Base-by-base conservation (phyloP, 371 early-diverging fungal species). In the Parasitella parasitica region DNA sequence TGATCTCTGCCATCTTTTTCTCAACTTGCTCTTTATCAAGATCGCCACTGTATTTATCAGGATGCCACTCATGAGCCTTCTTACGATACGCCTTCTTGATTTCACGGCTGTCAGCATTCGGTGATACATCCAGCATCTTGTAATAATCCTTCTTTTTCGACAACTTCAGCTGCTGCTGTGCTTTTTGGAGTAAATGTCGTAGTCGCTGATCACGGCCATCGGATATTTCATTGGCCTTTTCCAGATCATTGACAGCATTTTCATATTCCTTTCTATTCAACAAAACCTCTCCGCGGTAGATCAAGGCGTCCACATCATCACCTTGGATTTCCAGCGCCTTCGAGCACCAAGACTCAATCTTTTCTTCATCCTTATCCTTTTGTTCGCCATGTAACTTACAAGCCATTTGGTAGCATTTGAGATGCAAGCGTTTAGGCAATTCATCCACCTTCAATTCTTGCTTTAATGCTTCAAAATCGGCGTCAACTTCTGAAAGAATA, bases 31-130 rank as follows among this genome's bases (percentile, higher is more conserved):
- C 93, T 63, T 87, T 81, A 7, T 78, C 48, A 64, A 92, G 66
- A 16, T 95, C 94, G 12, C 94, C 96, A 15, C 70, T 70, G 70
- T 95, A 93, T 54, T 92, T 94, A 70, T 97, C 97, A 6, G 97
- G 97, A 66, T 94, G 94, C 87, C 89, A 89, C 64, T 84, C 82
- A 63, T 92, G 85, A 20, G 94, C 95, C 78, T 95, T 81, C 73
- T 92, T 93, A 54, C 94, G 86, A 77, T 86, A 99, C 15, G 96
- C 96, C 72, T 91, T 93, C 73, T 94, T 97, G 73, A 98, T 96
- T 35, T 95, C 91, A 6, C 87, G 69, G 49, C 77, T 71, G 24
- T 87, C 76, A 2, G 97, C 97, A 46, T 87, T 82, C 4, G 91
- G 76, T 5, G 89, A 59, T 0, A 98, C 91, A 26, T 87, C 76